Percentiles rank a stretch among this genome's conserved stretches.
Conservation (phyloP, 805 yeast genomes). For the Teunomyces barrocoloradensis region DNA sequence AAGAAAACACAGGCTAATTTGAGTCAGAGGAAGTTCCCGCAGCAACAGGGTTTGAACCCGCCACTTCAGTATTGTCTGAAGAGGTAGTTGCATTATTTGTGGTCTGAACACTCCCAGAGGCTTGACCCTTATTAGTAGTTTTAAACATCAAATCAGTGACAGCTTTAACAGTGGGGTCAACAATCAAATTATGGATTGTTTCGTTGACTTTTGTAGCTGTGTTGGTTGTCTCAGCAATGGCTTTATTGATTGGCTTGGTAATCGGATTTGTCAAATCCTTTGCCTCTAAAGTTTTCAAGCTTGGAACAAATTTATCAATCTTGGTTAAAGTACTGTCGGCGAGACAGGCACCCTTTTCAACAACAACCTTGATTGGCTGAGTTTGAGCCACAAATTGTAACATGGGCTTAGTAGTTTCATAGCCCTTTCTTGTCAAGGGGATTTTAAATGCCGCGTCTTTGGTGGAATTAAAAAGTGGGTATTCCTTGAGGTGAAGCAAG, state of each 20-base stretch:
- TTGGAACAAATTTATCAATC: slow-evolving; percentile 61
- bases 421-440: slow-evolving; percentile 4
- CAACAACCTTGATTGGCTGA: slow-evolving; percentile 42
- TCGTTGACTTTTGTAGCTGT: slow-evolving; percentile 1
- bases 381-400: slow-evolving; percentile 4
- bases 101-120: not conserved
- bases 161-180: slow-evolving; percentile 2
- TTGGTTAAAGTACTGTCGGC: slow-evolving; percentile 51
- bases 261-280: slow-evolving; percentile 47
- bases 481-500: slow-evolving; percentile 1
- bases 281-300: slow-evolving; percentile 52
- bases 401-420: not conserved
- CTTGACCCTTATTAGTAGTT: not conserved
- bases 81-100: not conserved
- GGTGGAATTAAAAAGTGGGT: slow-evolving; percentile 7
- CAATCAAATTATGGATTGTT: not conserved
- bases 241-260: slow-evolving; percentile 39
- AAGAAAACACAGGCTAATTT: not conserved
- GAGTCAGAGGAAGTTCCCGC: not conserved
- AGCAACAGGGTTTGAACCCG: not conserved
- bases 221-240: not conserved
- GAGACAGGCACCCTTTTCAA: slow-evolving; percentile 51
- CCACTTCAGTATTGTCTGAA: not conserved
- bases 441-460: not conserved
- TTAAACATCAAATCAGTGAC: slow-evolving; percentile 1